phyloP scores from a whole-genome alignment of 2,329 filamentous ascomycete species.

The Diaporthe batatas region DNA sequence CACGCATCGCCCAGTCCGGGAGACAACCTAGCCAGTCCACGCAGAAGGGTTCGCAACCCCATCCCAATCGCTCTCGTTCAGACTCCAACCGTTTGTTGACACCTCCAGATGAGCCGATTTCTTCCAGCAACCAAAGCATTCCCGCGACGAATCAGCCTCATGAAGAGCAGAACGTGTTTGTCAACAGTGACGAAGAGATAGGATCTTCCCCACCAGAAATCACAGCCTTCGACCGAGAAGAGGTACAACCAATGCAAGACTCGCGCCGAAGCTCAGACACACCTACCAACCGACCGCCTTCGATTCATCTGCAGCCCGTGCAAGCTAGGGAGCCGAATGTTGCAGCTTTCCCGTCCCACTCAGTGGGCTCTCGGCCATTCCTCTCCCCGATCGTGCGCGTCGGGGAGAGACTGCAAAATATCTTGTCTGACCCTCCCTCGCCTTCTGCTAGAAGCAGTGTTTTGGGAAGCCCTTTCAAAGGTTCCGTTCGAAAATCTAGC shows the following conservation, averaged over 20 bases:
- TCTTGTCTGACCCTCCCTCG: constrained; percentile 71
- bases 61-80: constrained; percentile 53
- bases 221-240: constrained; percentile 33
- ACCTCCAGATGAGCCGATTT: constrained; percentile 63
- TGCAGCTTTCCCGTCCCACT: constrained; percentile 47
- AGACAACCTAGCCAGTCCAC: constrained; percentile 43
- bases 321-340: constrained; percentile 31
- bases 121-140: constrained; percentile 44
- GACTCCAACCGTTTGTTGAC: constrained; percentile 63
- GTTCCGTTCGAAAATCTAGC: constrained; percentile 51
- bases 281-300: constrained; percentile 33
- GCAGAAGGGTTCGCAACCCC: constrained; percentile 43
- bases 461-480: constrained; percentile 68
- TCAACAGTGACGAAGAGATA: constrained; percentile 33
- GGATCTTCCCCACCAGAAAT: constrained; percentile 42
- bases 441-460: constrained; percentile 65
- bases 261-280: constrained; percentile 44
- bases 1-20: constrained; percentile 35
- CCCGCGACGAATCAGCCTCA: constrained; percentile 20
- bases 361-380: constrained; percentile 55
- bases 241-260: constrained; percentile 8
- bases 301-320: constrained; percentile 33
- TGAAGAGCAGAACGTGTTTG: background rate
- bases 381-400: constrained; percentile 71
- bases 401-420: constrained; percentile 68